Evolutionary conservation across 805 yeast genomes (phyloP), one percentile per base, ranked within the genome.

Genomic region (Saturnispora mendoncae): DNA sequence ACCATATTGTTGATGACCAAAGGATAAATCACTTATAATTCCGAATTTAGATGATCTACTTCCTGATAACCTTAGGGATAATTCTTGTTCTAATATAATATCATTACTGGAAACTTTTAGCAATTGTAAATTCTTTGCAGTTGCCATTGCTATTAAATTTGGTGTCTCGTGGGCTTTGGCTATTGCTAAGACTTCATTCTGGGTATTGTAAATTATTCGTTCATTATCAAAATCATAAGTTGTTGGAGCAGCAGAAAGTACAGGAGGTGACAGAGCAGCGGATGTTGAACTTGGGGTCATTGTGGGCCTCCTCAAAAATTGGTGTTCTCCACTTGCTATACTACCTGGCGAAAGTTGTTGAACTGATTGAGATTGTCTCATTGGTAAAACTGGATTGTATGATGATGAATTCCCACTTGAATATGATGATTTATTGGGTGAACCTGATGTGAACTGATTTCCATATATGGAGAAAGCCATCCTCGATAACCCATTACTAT

Each of bases 381-480:
- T 34, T 45, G 28, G 44, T 43, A n/a, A 42, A 45, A 23, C 20
- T 40, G 30, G 19, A 24, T 1, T 13, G 8, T 15, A 37, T 12
- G 27, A 31, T 18, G 24, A n/a, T 2, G 37, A 25, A 14, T 33
- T 39, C 27, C 26, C 27, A 27, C 36, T 29, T n/a, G 42, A 39
- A 33, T 27, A 33, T 15, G 38, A 27, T 10, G 39, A 40, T 29
- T 35, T 40, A 18, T 30, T 29, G 4, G 43, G 38, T n/a, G 43
- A 40, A 10, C 38, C 38, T 3, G 35, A 18, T 10, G 13, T 21
- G n/a, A 29, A 34, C 23, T 38, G 51, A 33, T 48, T 52, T 15
- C 80, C 80, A 55, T 76, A 76, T 28, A 76, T 72, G 49, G 74
- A 72, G 61, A 72, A 76, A 0, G 82, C 80, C 56, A 76, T 68